Percentiles rank a stretch among this genome's conserved stretches.
Conservation (phyloP, 2,329 filamentous ascomycete genomes). For the Verticillium albo-atrum region DNA sequence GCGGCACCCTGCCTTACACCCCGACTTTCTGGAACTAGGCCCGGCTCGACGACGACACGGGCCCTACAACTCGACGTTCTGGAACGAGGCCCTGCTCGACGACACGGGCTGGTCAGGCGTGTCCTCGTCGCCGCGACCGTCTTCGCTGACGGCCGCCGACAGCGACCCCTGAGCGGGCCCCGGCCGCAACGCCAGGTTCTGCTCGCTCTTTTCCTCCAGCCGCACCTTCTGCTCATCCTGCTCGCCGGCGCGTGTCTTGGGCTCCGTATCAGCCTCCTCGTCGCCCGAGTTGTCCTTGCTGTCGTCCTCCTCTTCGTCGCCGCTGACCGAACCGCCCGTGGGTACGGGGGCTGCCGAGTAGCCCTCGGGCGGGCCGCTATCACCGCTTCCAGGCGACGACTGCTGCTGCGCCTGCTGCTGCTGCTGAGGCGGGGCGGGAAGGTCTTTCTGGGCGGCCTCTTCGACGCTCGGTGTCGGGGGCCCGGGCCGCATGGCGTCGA, state of each 20-base stretch:
- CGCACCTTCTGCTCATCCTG: conserved; percentile 53
- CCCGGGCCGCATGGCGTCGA: conserved; percentile 65
- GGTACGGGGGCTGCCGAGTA: conserved; percentile 12
- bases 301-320: conserved; percentile 18
- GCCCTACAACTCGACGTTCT: conserved; percentile 59
- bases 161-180: conserved; percentile 16
- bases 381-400: conserved; percentile 11
- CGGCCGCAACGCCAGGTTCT: conserved; percentile 48
- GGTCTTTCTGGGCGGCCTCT: conserved; percentile 26
- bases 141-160: conserved; percentile 18
- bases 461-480: conserved; percentile 26
- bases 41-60: no score
- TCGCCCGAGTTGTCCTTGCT: conserved; percentile 24
- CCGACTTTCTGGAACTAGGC: no score
- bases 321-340: conserved; percentile 5
- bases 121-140: conserved; percentile 25
- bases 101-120: conserved; percentile 33
- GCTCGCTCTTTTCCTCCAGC: conserved; percentile 49
- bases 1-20: no score
- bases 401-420: conserved; percentile 12
- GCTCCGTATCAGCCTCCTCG: conserved; percentile 27
- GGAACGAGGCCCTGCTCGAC: conserved; percentile 51
- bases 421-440: conserved; percentile 19
- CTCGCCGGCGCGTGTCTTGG: conserved; percentile 26
- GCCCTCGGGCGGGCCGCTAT: conserved; percentile 19